Conservation (phyloP, 257 asterid genomes). For the Schizonepeta tenuifolia region DNA sequence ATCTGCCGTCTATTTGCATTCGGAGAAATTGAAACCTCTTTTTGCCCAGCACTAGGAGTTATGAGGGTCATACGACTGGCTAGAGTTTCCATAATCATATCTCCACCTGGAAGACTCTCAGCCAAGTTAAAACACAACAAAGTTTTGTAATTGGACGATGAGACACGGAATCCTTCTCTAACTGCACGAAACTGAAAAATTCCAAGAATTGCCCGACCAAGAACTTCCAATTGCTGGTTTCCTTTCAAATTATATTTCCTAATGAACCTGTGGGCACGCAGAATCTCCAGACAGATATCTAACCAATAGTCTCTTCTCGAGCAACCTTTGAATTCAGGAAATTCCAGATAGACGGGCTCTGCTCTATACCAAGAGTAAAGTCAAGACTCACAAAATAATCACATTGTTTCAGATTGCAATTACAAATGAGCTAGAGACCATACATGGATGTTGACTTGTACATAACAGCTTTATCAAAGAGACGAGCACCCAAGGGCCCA, state of each 20-base stretch:
- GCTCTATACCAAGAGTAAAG: conserved; percentile 54
- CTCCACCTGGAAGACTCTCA: conserved; percentile 94
- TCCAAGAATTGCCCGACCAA: conserved; percentile 82
- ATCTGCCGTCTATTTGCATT: conserved; percentile 48
- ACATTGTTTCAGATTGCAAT: conserved; percentile 31
- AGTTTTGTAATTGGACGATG: conserved; percentile 72
- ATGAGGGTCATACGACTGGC: conserved; percentile 56
- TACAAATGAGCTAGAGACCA: conserved; percentile 46
- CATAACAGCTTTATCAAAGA: conserved; percentile 95
- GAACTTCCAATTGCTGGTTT: conserved; percentile 68
- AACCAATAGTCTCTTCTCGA: conserved; percentile 93
- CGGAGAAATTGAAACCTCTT: conserved; percentile 56
- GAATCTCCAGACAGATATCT: conserved; percentile 80
- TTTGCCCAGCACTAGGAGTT: conserved; percentile 41
- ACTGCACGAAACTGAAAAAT: conserved; percentile 77
- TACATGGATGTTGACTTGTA: conserved; percentile 83
- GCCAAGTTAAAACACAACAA: conserved; percentile 90
- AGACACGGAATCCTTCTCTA: conserved; percentile 71
- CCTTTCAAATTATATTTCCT: conserved; percentile 70
- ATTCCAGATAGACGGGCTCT: conserved; percentile 89
- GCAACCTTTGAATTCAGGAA: conserved; percentile 92
- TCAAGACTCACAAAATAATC: conserved; percentile 36
- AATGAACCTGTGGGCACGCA: conserved; percentile 68
- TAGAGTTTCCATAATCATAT: conserved; percentile 69
- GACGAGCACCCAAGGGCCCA: conserved; percentile 96